These are phyloP conservation scores for Larix kaempferi DNA, from an alignment of 75 land plant species.

Conservation along the genomic window DNA sequence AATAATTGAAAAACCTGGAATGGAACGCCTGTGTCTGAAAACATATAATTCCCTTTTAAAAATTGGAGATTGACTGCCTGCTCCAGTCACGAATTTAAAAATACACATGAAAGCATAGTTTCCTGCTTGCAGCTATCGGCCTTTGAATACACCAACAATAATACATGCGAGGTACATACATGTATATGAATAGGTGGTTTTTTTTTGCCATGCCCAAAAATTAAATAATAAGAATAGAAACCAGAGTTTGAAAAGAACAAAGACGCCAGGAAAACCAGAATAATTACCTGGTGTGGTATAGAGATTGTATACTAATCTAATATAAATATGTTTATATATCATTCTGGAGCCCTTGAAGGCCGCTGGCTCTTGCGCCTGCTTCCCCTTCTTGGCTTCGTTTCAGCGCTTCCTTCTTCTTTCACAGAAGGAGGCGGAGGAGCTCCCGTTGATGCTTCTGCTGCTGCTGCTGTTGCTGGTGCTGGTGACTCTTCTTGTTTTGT, in stretches of 20 bases:
- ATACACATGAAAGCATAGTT: neutral
- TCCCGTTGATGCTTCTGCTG: no score
- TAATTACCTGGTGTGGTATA: neutral
- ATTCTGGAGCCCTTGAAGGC: neutral
- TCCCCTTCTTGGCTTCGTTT: neutral
- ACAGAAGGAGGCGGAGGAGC: no score
- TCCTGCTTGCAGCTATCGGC: neutral
- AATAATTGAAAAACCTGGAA: no score
- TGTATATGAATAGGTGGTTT: neutral
- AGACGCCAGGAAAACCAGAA: neutral
- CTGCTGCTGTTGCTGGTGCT: neutral
- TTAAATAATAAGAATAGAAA: neutral
- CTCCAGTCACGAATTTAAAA: neutral
- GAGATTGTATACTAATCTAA: no score
- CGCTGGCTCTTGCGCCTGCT: conserved; percentile 5
- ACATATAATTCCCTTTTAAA: neutral
- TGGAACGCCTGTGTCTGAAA: neutral
- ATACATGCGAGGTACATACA: neutral
- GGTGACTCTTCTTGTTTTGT: neutral
- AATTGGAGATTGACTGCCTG: neutral
- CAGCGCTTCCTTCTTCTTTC: neutral
- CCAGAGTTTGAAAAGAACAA: neutral
- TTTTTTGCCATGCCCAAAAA: neutral
- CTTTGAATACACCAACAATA: neutral
- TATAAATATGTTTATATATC: neutral